Base-by-base conservation (phyloP, 1,284 basidiomycete genomes). In the Marasmius tenuissimus region DNA sequence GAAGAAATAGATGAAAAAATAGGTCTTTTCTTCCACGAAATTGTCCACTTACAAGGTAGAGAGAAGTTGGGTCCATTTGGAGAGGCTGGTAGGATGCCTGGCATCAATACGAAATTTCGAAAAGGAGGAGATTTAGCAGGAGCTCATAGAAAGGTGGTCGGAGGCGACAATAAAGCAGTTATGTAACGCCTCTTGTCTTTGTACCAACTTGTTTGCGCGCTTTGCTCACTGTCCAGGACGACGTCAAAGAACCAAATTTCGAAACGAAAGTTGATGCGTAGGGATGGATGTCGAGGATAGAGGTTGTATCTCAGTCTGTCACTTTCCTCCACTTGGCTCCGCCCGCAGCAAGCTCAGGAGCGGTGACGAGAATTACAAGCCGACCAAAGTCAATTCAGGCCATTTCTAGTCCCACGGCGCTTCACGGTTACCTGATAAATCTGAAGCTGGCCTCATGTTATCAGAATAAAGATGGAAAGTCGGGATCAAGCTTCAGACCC, bases 191-290 rank as follows among this genome's bases (percentile, higher is more conserved):
- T 52, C 34, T n/a, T 51, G 6, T n/a, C 52, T 54, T 54, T 54
- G 52, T 54, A 54, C 52, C 52, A 37, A 34, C 52, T 54, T 54
- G 37, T 54, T 54, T 54, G 52, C 52, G 33, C 52, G 11, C 34
- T 34, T 47, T n/a, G 40, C 40, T 42, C 12, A n/a, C 45, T 47
- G 8, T n/a, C 5, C 20, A 14, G 9, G n/a, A 18, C 45, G 20
- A 16, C 16, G 45, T 14, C 12, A 12, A 42, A 47, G n/a, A 5
- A 5, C 7, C 45, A 47, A 47, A 8, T 11, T 47, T 20, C 16
- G 20, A 5, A 47, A 47, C 9, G 20, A 47, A n/a, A 47, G 20
- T n/a, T 2, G 16, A 8, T 20, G 20, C 40, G n/a, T 3, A n/a
- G 11, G 12, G n/a, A 42, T 12, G n/a, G n/a, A 42, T 42, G 11